Evolutionary conservation across 805 yeast species (phyloP).

Genomic region (Candida tallmaniae): DNA sequence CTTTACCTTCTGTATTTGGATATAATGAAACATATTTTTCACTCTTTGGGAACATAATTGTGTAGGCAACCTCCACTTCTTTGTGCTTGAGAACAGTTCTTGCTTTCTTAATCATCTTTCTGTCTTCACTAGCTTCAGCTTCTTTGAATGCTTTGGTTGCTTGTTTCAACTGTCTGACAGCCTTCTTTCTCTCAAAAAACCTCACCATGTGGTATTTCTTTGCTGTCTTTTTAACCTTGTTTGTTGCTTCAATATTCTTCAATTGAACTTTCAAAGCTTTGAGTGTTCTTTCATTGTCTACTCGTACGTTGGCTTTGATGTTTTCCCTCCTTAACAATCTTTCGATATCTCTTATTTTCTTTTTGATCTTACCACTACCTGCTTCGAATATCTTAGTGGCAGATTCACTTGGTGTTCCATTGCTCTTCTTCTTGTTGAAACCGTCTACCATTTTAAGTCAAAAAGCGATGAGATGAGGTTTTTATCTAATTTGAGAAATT

Average conservation of each 20-base stretch:
- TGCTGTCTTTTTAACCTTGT: constrained; percentile 48
- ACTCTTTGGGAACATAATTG: constrained; percentile 70
- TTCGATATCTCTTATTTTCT: constrained; percentile 82
- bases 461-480: not conserved
- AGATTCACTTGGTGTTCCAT: not conserved
- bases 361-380: constrained; percentile 57
- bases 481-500: too few species aligned
- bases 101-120: constrained; percentile 38
- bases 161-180: constrained; percentile 62
- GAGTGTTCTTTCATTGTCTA: constrained; percentile 73
- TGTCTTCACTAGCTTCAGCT: constrained; percentile 27
- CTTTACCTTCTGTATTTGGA: constrained; percentile 40
- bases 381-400: constrained; percentile 25
- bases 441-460: not conserved
- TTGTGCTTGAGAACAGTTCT: constrained; percentile 50
- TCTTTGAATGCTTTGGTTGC: constrained; percentile 38
- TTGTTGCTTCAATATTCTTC: constrained; percentile 39
- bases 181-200: constrained; percentile 87
- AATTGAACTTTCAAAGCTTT: constrained; percentile 60
- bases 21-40: constrained; percentile 78
- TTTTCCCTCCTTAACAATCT: constrained; percentile 54
- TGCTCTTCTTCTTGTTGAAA: not conserved
- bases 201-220: constrained; percentile 89
- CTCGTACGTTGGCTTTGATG: constrained; percentile 58
- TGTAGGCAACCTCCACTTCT: constrained; percentile 70